These are phyloP conservation scores for Haplosporangium sp. DNA, from an alignment of 371 early-diverging fungal genomes.

Conservation along the genomic window DNA sequence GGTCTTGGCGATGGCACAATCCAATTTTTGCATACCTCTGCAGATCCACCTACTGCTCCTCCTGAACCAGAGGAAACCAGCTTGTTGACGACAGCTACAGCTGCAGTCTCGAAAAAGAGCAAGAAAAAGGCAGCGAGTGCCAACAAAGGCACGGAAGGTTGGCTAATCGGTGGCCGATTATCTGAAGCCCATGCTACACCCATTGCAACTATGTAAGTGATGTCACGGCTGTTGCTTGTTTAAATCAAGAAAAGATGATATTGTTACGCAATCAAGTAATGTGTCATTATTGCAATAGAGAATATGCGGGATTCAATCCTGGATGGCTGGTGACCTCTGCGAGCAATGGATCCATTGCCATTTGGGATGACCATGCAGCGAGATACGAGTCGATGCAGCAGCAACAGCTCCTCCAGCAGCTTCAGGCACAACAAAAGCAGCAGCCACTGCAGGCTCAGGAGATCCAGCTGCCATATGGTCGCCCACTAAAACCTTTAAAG, in stretches of 20 bases:
- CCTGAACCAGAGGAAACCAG: background rate
- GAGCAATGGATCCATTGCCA: conserved; percentile 38
- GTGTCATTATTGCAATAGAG: conserved; percentile 11
- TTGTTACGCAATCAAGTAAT: background rate
- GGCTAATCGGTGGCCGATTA: conserved; percentile 39
- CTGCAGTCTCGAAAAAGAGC: conserved; percentile 20
- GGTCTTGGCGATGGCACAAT: conserved; percentile 49
- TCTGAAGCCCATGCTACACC: conserved; percentile 31
- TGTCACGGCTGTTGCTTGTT: background rate
- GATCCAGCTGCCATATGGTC: conserved; percentile 14
- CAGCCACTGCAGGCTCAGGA: conserved; percentile 6
- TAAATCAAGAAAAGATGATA: background rate
- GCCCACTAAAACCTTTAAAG: conserved; percentile 24
- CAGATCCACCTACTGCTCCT: conserved; percentile 32
- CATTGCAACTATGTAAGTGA: conserved; percentile 42
- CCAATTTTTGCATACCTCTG: conserved; percentile 40
- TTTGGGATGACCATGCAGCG: conserved; percentile 40
- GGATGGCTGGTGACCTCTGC: conserved; percentile 39
- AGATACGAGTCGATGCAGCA: conserved; percentile 26
- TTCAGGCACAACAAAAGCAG: background rate
- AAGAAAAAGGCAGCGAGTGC: conserved; percentile 27
- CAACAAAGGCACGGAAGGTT: conserved; percentile 22
- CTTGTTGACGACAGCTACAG: background rate
- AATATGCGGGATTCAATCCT: conserved; percentile 41
- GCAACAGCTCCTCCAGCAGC: conserved; percentile 5